Conservation (phyloP, 306 rosid species). For the Neltuma alba region DNA sequence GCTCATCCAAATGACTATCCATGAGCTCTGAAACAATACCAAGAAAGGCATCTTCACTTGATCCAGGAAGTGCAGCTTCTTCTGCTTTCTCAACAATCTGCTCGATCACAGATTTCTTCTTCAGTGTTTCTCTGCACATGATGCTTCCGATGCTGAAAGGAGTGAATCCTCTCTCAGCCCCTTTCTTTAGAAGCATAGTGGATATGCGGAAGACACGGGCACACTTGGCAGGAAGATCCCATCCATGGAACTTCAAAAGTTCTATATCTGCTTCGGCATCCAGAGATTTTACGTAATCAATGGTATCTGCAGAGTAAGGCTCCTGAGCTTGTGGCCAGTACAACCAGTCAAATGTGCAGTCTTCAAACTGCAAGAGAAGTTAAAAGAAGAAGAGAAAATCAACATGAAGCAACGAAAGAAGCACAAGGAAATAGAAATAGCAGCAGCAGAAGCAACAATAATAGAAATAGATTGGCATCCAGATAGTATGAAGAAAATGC, state of each 20-base stretch:
- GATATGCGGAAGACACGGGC: slow-evolving; percentile 54
- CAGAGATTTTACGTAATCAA: slow-evolving; percentile 60
- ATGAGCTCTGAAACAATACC: slow-evolving; percentile 53
- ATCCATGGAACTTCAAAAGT: slow-evolving; percentile 67
- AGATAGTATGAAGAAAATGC: neutral
- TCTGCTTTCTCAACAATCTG: slow-evolving; percentile 56
- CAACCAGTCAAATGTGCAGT: slow-evolving; percentile 81
- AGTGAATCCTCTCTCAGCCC: slow-evolving; percentile 62
- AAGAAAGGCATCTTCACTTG: slow-evolving; percentile 55
- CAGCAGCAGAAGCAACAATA: slow-evolving; percentile 7
- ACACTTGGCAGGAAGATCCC: slow-evolving; percentile 58
- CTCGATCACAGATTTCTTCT: slow-evolving; percentile 59
- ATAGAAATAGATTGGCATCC: slow-evolving; percentile 4
- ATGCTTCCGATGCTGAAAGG: slow-evolving; percentile 68
- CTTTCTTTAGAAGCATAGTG: slow-evolving; percentile 74
- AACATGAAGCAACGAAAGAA: slow-evolving; percentile 21
- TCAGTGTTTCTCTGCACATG: slow-evolving; percentile 65
- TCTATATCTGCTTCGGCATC: slow-evolving; percentile 63
- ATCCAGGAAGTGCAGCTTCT: slow-evolving; percentile 52
- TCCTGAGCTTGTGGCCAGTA: slow-evolving; percentile 75
- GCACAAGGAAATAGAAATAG: slow-evolving; percentile 4
- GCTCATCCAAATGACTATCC: slow-evolving; percentile 51
- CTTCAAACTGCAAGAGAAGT: slow-evolving; percentile 60
- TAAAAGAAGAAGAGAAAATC: neutral
- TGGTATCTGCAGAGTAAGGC: slow-evolving; percentile 57